Base-by-base conservation (phyloP, 2,329 filamentous ascomycete genomes). In the Chalaropsis thielavioides region DNA sequence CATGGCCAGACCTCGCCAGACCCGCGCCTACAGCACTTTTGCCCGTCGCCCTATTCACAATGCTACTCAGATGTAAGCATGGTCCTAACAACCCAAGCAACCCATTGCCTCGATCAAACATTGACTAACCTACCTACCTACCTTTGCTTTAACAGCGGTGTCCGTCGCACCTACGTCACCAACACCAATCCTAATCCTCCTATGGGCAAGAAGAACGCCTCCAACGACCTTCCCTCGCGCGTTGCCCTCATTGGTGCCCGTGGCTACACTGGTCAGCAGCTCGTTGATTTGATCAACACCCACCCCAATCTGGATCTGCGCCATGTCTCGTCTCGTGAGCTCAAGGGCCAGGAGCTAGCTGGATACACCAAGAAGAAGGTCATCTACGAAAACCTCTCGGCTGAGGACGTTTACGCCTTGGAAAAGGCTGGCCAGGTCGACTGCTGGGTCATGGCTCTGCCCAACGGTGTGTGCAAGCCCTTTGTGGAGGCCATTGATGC, bases 361-460 rank as follows among this genome's bases (percentile, higher is more conserved):
- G 92, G 91, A 38, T 99, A 99, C 75, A 85, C 84, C 71, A 97
- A 96, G 82, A 85, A 88, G 68, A 85, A 95, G 68, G 89, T 99
- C 70, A 90, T 85, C 68, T 99, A 99, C 76, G 90, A 96, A 75
- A 96, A 91, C 74, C 80, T 97, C 56, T 86, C 83, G 65, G 83
- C 90, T 6, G 92, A 97, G 69, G 92, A 97, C 70, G 86, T 96
- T 13, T 84, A 85, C 68, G 82, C 85, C 66, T 90, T 97, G 83
- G 89, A 94, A 68, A 86, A 88, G 73, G 84, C 87, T 40, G 88
- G 89, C 62, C 84, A 92, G 71, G 86, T 97, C 61, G 92, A 97
- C 77, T 94, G 89, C 77, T 97, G 92, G 92, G 89, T 97, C 56
- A 94, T 97, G 89, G 94, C 94, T 43, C 84, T 97, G 38, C 94